These are phyloP conservation scores for Hanseniaspora guilliermondii DNA, from an alignment of 805 yeast genomes.

Conservation along the genomic window DNA sequence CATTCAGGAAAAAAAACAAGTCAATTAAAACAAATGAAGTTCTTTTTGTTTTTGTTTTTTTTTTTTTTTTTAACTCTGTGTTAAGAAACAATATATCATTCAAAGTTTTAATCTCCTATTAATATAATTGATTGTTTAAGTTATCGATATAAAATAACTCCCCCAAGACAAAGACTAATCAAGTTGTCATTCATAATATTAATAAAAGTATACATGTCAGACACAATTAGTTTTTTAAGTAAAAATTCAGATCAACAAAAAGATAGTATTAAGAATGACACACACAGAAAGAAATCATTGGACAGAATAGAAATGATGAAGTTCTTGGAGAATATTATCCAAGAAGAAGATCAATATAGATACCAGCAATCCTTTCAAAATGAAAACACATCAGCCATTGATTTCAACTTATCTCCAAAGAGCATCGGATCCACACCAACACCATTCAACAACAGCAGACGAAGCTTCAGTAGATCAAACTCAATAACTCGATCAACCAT, in stretches of 20 bases:
- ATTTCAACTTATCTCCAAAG: background rate
- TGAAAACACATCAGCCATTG: background rate
- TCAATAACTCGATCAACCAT: background rate
- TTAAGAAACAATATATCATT: too few species aligned
- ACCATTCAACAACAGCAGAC: conserved; percentile 6
- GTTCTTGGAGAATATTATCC: conserved; percentile 7
- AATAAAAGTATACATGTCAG: background rate
- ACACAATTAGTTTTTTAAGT: background rate
- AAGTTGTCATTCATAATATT: too few species aligned
- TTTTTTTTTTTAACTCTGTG: too few species aligned
- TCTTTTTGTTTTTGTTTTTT: too few species aligned
- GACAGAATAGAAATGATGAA: conserved; percentile 10
- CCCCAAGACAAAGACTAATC: too few species aligned
- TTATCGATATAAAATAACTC: too few species aligned
- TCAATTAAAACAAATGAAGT: too few species aligned
- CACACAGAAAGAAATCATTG: conserved; percentile 4
- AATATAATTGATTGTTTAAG: background rate
- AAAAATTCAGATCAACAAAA: conserved; percentile 5
- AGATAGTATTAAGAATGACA: background rate
- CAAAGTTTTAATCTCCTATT: too few species aligned
- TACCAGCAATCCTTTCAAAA: conserved; percentile 8
- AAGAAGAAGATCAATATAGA: conserved; percentile 8
- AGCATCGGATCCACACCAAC: conserved; percentile 6
- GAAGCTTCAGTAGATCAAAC: conserved; percentile 12
- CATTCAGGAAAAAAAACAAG: too few species aligned